A percentile compares a stretch with the other conserved stretches of the same genome.
Evolutionary conservation across 352 stramenopile genomes (phyloP).

Genomic region (Pythium phragmitis): DNA sequence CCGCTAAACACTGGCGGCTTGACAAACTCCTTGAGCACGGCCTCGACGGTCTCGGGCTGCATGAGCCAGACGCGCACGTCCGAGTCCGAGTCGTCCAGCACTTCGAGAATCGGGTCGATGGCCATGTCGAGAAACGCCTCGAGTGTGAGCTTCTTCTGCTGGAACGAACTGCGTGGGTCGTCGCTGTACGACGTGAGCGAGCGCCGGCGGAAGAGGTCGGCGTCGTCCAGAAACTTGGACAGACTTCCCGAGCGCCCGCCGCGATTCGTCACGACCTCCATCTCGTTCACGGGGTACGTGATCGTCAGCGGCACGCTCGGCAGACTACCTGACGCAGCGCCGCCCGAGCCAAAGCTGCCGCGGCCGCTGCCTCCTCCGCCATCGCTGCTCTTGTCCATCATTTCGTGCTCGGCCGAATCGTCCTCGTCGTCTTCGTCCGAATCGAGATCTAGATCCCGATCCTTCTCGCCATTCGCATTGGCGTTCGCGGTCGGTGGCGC

Average conservation of each 20-base stretch:
- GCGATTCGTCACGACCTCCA: constrained; percentile 82
- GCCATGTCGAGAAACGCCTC: constrained; percentile 72
- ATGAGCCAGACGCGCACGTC: constrained; percentile 84
- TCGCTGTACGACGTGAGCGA: constrained; percentile 76
- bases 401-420: constrained; percentile 21
- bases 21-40: constrained; percentile 80
- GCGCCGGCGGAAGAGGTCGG: constrained; percentile 65
- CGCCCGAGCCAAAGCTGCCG: constrained; percentile 11
- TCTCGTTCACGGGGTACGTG: constrained; percentile 80
- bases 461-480: neutral
- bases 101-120: constrained; percentile 85
- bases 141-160: constrained; percentile 72
- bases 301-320: constrained; percentile 56
- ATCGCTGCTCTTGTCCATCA: constrained; percentile 22
- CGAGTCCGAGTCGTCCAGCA: constrained; percentile 83
- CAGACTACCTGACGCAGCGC: neutral
- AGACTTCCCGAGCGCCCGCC: constrained; percentile 62
- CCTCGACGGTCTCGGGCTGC: constrained; percentile 72
- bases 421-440: constrained; percentile 27
- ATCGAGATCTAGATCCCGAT: constrained; percentile 19
- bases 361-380: constrained; percentile 12
- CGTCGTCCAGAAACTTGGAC: constrained; percentile 81
- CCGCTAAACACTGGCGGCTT: constrained; percentile 67
- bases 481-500: neutral
- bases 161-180: constrained; percentile 47